Percentiles rank a stretch among this genome's conserved stretches.
Conservation (phyloP, 805 yeast genomes). For the Starmerella bacillaris region DNA sequence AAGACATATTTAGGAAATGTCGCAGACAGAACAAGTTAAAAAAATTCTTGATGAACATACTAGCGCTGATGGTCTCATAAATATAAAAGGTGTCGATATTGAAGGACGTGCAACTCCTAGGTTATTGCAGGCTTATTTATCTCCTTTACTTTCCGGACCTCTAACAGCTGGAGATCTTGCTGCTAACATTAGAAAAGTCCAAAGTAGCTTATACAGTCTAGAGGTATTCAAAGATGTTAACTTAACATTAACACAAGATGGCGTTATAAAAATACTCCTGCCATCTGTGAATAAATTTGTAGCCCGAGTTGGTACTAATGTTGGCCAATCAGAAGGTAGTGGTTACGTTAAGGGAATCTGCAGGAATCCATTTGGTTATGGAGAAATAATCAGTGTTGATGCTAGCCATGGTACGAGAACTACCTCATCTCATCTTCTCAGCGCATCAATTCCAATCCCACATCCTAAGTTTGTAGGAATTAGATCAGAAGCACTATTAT, state of each 20-base stretch:
- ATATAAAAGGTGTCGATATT: conserved; percentile 17
- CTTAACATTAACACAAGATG: conserved; percentile 14
- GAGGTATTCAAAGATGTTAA: conserved; percentile 13
- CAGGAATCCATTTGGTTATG: conserved; percentile 49
- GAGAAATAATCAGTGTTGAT: conserved; percentile 39
- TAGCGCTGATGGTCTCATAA: conserved; percentile 5
- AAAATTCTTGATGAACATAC: no score
- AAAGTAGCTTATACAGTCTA: conserved; percentile 16
- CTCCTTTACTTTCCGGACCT: conserved; percentile 21
- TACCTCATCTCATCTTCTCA: conserved; percentile 35
- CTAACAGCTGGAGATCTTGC: conserved; percentile 16
- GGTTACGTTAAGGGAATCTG: conserved; percentile 68
- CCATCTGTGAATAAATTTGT: conserved; percentile 41
- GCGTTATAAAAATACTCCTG: conserved; percentile 11
- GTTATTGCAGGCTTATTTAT: conserved; percentile 20
- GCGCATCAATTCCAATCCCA: conserved; percentile 35
- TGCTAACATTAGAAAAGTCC: conserved; percentile 19
- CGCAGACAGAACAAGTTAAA: no score
- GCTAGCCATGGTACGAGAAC: conserved; percentile 45
- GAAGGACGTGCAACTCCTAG: conserved; percentile 22
- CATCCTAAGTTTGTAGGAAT: conserved; percentile 26
- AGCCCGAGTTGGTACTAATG: conserved; percentile 85
- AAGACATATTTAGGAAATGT: no score
- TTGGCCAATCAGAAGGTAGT: conserved; percentile 94
- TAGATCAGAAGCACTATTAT: conserved; percentile 36